Conservation (phyloP, 1,284 basidiomycete species). For the Cutaneotrichosporon sp. region DNA sequence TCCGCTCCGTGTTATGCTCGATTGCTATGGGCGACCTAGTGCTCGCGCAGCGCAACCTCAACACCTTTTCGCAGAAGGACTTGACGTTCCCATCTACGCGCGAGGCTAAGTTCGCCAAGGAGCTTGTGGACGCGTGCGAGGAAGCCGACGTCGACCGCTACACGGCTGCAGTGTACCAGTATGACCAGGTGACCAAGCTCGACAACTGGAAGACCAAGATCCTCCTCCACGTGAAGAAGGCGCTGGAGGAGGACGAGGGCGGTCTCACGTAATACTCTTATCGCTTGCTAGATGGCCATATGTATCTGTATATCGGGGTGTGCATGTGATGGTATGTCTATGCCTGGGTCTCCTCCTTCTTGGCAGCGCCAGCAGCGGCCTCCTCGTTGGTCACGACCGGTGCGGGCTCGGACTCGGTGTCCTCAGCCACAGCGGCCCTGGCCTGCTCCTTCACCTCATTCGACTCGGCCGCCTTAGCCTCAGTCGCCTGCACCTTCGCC, state of each 20-base stretch:
- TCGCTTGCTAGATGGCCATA: neutral
- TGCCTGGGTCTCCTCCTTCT: neutral
- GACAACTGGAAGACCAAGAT: conserved; percentile 94
- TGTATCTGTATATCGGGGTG: conserved; percentile 12
- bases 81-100: conserved; percentile 76
- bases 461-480: neutral
- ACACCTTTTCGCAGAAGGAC: conserved; percentile 67
- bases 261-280: conserved; percentile 44
- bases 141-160: conserved; percentile 71
- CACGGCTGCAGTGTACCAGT: conserved; percentile 66
- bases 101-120: conserved; percentile 79
- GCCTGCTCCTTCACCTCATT: neutral
- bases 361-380: neutral
- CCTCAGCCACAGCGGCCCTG: neutral
- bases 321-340: conserved; percentile 7
- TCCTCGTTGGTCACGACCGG: neutral
- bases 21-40: conserved; percentile 82
- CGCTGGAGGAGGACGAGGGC: conserved; percentile 60
- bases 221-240: conserved; percentile 78
- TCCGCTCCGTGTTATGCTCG: conserved; percentile 80
- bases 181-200: conserved; percentile 79
- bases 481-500: neutral
- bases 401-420: neutral
- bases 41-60: conserved; percentile 71
- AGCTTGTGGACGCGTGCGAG: conserved; percentile 72